Conservation (phyloP, 768 basidiomycete species). For the Lenzites betulinus region DNA sequence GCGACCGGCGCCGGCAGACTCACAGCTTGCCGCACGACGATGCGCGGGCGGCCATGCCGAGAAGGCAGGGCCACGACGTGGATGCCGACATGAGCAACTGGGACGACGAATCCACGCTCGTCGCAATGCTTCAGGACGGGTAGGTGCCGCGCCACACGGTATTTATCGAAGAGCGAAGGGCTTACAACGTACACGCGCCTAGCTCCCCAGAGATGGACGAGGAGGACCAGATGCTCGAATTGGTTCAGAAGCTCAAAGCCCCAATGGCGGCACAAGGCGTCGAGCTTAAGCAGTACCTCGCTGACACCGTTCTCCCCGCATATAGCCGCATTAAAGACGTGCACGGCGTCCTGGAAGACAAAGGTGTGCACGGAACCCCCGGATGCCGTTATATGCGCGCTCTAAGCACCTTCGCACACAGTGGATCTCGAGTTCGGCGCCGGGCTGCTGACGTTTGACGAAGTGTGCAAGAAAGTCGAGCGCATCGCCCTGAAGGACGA, state of each 20-base stretch:
- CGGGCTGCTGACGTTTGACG: conserved; percentile 56
- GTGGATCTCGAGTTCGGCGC: conserved; percentile 34
- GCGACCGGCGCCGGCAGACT: neutral
- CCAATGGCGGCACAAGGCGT: conserved; percentile 32
- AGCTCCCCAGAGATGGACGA: conserved; percentile 25
- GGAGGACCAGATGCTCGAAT: conserved; percentile 26
- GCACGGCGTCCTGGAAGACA: conserved; percentile 37
- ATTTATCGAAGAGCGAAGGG: neutral
- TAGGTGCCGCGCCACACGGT: conserved; percentile 12
- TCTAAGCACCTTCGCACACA: conserved; percentile 4
- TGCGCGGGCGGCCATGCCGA: conserved; percentile 1
- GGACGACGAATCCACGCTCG: conserved; percentile 36
- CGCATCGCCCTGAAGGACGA: conserved; percentile 44
- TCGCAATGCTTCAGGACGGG: conserved; percentile 34
- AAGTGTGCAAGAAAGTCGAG: conserved; percentile 57
- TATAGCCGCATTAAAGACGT: conserved; percentile 37
- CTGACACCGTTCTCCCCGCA: conserved; percentile 38
- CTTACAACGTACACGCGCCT: conserved; percentile 19
- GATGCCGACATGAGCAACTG: conserved; percentile 30
- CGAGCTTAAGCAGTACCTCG: conserved; percentile 33
- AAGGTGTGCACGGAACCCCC: conserved; percentile 26
- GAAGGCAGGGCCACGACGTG: conserved; percentile 1
- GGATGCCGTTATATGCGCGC: conserved; percentile 1
- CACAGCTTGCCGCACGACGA: neutral
- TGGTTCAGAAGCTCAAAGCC: conserved; percentile 29